A percentile compares a stretch with the other conserved stretches of the same genome.
phyloP scores from a whole-genome alignment of 1,284 basidiomycete genomes.

The Rhodotorula sp. region DNA sequence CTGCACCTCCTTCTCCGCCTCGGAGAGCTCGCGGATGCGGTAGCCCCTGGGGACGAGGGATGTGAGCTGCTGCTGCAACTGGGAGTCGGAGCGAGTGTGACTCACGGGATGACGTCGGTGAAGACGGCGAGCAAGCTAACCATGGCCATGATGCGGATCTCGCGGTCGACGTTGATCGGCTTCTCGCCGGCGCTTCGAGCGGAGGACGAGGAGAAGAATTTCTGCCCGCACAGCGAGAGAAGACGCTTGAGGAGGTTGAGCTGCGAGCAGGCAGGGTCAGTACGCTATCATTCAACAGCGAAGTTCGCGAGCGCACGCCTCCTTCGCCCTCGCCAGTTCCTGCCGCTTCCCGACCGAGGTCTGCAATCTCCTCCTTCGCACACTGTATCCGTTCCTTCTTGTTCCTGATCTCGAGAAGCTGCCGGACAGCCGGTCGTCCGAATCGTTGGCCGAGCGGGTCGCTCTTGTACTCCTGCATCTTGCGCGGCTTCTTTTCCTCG shows the following conservation, averaged over 20 bases:
- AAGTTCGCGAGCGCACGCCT: constrained; percentile 43
- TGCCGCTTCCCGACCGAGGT: constrained; percentile 47
- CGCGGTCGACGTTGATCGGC: constrained; percentile 68
- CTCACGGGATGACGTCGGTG: constrained; percentile 91
- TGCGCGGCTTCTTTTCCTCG: constrained; percentile 14
- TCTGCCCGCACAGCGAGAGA: constrained; percentile 73
- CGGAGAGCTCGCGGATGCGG: constrained; percentile 80
- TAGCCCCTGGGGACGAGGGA: constrained; percentile 49
- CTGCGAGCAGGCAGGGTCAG: constrained; percentile 53
- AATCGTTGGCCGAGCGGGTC: constrained; percentile 44
- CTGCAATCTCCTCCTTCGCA: constrained; percentile 67
- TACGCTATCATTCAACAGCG: constrained; percentile 21
- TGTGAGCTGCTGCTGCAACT: constrained; percentile 1
- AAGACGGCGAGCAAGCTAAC: constrained; percentile 91
- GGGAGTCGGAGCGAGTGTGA: constrained; percentile 50
- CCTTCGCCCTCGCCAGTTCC: constrained; percentile 43
- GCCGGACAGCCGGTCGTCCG: constrained; percentile 62
- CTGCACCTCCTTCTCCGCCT: constrained; percentile 86
- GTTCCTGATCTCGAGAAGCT: constrained; percentile 83
- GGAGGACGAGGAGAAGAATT: constrained; percentile 63
- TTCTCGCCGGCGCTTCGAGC: constrained; percentile 55
- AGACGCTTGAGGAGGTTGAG: constrained; percentile 79
- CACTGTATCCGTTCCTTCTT: constrained; percentile 58
- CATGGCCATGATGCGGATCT: constrained; percentile 83
- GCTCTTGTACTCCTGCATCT: constrained; percentile 35